Evolutionary conservation across 106 monocot species (phyloP), one percentile per base, ranked within the genome.

Genomic region (Dendrobium huoshanense): DNA sequence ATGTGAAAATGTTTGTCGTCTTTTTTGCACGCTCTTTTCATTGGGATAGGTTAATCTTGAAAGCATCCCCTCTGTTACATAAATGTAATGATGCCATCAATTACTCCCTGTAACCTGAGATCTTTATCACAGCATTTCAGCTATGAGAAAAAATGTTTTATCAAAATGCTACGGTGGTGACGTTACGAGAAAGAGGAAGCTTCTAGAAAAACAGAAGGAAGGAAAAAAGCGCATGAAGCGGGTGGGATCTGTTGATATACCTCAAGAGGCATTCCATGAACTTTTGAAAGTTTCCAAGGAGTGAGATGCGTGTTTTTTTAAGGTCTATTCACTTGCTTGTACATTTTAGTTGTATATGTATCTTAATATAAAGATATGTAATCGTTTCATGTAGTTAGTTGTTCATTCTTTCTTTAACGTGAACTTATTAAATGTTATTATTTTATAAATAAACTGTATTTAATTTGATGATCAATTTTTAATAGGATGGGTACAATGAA

Each of bases 131-230:
- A 92, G 95, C 2, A 78, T 98, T 18, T 91, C 92, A 41, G 95
- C 95, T 74, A 85, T 95, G 98, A 89, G 98, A 79, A 98, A 98
- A 80, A 98, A 98, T 87, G 98, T 98, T 64, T 84, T 98, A 9
- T 95, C 98, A 37, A 98, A 98, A 91, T 98, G 98, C 83, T 95
- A 98, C 79, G 98, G 98, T 54, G 98, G 98, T 5, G 98, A 98
- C 83, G 84, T 93, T 70, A 89, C 95, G 27, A 86, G 98, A 58
- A 98, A 95, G 86, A 95, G 88, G 85, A 98, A 98, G 84, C 92
- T 98, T 51, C 82, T 98, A 55, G 98, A 98, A 80, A 98, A 98
- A 81, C 98, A 97, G 72, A 98, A 98, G 82, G 98, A 98, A 91
- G 98, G 98, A 65, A 98, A 98, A 89, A 98, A 98, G 73, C 83